Evolutionary conservation across 1,284 basidiomycete genomes (phyloP).

Genomic region (Malassezia restricta): DNA sequence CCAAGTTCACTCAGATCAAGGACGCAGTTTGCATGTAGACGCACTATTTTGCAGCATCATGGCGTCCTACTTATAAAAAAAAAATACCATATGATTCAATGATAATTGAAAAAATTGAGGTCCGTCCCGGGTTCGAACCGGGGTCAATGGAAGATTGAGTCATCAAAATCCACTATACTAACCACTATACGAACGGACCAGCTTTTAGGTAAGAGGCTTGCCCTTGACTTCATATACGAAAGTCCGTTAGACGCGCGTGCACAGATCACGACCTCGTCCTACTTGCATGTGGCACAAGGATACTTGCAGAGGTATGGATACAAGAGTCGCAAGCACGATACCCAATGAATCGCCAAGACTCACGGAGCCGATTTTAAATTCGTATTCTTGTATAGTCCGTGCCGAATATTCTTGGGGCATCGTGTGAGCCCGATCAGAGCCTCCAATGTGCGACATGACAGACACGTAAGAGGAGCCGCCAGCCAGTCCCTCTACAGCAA

Average conservation of each 20-base stretch:
- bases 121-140: constrained; percentile 21
- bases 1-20: constrained; percentile 18
- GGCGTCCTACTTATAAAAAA: not conserved
- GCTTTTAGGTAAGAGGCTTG: too few species aligned
- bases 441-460: constrained; percentile 37
- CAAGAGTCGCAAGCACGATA: constrained; percentile 33
- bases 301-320: constrained; percentile 39
- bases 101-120: constrained; percentile 8
- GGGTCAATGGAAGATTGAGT: constrained; percentile 17
- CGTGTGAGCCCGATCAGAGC: constrained; percentile 12
- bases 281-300: constrained; percentile 32
- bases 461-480: constrained; percentile 30
- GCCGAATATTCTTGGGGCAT: not conserved
- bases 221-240: not conserved
- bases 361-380: constrained; percentile 42
- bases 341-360: constrained; percentile 41
- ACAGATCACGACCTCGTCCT: constrained; percentile 23
- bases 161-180: constrained; percentile 21
- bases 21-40: not conserved
- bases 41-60: not conserved
- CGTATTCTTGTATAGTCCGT: constrained; percentile 29
- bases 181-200: constrained; percentile 20
- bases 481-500: constrained; percentile 37
- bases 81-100: not conserved
- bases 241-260: constrained; percentile 24